Base-by-base conservation (phyloP, 1,139 yeast species). In the Blastobotrys elegans region DNA sequence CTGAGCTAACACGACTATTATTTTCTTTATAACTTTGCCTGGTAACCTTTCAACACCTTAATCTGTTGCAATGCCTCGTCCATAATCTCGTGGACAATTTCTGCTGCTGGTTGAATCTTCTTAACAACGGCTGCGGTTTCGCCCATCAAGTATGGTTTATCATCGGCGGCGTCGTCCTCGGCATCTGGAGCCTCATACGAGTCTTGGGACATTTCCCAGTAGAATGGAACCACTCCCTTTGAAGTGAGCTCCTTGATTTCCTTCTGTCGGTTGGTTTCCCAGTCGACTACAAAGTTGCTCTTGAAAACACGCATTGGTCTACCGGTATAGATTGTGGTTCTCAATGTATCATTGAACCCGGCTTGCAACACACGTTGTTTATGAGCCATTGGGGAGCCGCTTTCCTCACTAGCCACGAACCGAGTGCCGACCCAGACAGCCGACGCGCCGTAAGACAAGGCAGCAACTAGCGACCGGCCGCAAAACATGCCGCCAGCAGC, bases 401-500 rank as follows among this genome's bases (percentile, higher is more conserved):
- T 57, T 39, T 60, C 64, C 29, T 44, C 49, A n/a, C 63, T 56
- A 41, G 59, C 55, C 18, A 60, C 56, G 32, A 60, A 60, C 17
- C 64, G 50, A 8, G 64, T 60, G 31, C 64, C 79, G 41, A 74
- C 50, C 59, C 73, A 76, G 35, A 72, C 75, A 0, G 72, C 76
- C 21, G 67, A 62, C 0, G 77, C 78, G 1, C 79, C 78, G 17
- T 53, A 49, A 2, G 58, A 46, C 40, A 74, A 52, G 47, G 68
- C 73, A 13, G 54, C 56, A 3, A 62, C 58, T 10, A 69, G 62
- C 6, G 64, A 58, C 7, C 53, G 43, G 2, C 69, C 64, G 52
- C 65, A 61, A 50, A 63, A 62, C 27, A 75, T 72, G 0, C 79
- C 79, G 7, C 79, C 79, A 14, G 77, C 69, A 1, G 75, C 71